phyloP scores from a whole-genome alignment of 768 basidiomycete species.

The Collybia mongolica region DNA sequence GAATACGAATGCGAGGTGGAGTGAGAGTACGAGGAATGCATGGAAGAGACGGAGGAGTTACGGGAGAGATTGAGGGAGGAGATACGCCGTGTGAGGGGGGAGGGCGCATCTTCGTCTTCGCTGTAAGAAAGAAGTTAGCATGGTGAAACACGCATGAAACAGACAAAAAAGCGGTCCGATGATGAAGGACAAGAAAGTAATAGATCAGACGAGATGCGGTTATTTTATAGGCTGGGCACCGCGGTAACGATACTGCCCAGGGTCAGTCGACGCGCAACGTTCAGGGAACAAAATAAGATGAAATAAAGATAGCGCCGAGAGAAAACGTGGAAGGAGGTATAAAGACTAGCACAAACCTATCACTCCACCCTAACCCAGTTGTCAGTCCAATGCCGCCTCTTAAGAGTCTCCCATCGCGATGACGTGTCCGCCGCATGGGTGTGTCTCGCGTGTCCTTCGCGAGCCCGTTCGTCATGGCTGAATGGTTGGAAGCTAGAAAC shows the following conservation, averaged over 20 bases:
- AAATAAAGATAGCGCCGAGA: neutral
- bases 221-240: no score
- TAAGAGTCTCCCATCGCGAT: slow-evolving; percentile 59
- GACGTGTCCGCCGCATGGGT: slow-evolving; percentile 50
- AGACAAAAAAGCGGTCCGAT: neutral
- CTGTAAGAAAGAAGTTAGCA: slow-evolving; percentile 27
- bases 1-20: slow-evolving; percentile 19
- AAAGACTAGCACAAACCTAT: slow-evolving; percentile 44
- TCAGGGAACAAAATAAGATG: neutral
- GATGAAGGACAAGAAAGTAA: neutral
- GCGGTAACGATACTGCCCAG: no score
- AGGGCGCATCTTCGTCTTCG: slow-evolving; percentile 75
- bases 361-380: slow-evolving; percentile 74
- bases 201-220: neutral
- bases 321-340: neutral
- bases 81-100: slow-evolving; percentile 60
- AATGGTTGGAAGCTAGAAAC: slow-evolving; percentile 3
- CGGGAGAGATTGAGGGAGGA: slow-evolving; percentile 54
- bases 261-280: no score
- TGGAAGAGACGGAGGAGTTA: slow-evolving; percentile 43
- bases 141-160: no score
- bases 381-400: slow-evolving; percentile 67
- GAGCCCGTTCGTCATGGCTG: slow-evolving; percentile 16
- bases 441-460: slow-evolving; percentile 61
- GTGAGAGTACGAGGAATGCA: slow-evolving; percentile 21